Conservation (phyloP, 257 asterid species). For the Fraxinus excelsior region DNA sequence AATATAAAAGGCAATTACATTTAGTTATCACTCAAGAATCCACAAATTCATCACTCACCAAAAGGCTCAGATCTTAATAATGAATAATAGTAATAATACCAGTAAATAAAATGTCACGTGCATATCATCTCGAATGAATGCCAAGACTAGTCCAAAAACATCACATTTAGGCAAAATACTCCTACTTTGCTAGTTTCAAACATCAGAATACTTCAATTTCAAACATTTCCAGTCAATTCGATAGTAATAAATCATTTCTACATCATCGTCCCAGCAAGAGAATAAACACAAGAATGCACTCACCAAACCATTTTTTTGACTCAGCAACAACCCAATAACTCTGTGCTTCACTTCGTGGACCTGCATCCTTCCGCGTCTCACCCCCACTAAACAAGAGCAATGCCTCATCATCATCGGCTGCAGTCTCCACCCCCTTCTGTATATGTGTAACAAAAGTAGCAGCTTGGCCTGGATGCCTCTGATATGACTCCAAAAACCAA, state of each 20-base stretch:
- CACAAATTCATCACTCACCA: background rate
- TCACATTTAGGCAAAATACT: background rate
- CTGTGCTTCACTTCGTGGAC: conserved; percentile 96
- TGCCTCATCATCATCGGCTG: conserved; percentile 63
- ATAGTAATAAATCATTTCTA: conserved; percentile 16
- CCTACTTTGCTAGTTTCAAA: conserved; percentile 10
- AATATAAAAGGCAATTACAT: background rate
- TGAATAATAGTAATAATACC: background rate
- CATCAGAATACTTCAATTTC: conserved; percentile 12
- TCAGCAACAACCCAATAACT: conserved; percentile 96
- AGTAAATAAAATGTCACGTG: background rate
- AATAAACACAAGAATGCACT: conserved; percentile 36
- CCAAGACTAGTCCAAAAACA: conserved; percentile 2
- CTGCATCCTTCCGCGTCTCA: conserved; percentile 93
- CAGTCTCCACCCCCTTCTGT: conserved; percentile 73
- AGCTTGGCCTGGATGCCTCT: conserved; percentile 96
- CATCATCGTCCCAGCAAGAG: background rate
- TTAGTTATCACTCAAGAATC: background rate
- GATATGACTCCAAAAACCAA: conserved; percentile 91
- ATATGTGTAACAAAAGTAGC: conserved; percentile 86
- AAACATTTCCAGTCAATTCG: conserved; percentile 4
- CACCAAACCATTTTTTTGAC: conserved; percentile 92
- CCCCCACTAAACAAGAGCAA: conserved; percentile 95
- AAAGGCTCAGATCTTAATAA: background rate
- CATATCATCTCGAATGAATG: background rate